These are phyloP conservation scores for Mycena haematopus DNA, from an alignment of 768 basidiomycete species.

Conservation along the genomic window DNA sequence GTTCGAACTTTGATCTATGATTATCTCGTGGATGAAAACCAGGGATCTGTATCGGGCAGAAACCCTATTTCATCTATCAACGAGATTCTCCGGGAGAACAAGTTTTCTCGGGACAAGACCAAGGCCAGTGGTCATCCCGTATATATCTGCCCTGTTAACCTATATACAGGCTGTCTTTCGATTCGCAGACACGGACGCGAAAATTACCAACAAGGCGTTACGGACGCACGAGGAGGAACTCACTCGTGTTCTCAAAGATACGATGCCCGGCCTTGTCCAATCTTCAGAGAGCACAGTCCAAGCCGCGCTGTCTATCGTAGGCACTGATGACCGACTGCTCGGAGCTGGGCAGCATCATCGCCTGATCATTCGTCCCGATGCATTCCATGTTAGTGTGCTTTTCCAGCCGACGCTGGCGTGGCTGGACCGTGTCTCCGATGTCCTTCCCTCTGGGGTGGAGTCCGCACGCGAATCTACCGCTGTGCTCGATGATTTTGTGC, in stretches of 20 bases:
- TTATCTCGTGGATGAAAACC: constrained; percentile 92
- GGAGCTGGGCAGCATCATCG: constrained; percentile 83
- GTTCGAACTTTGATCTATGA: constrained; percentile 84
- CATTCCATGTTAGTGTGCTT: constrained; percentile 93
- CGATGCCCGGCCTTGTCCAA: constrained; percentile 92
- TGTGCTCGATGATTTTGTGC: constrained; percentile 90
- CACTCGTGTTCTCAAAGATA: constrained; percentile 81
- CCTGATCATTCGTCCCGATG: constrained; percentile 85
- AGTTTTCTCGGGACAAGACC: constrained; percentile 74
- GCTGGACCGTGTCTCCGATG: constrained; percentile 71
- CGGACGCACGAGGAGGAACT: constrained; percentile 85
- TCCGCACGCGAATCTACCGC: constrained; percentile 68
- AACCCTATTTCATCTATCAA: constrained; percentile 94
- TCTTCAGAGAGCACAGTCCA: constrained; percentile 68
- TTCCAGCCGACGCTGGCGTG: constrained; percentile 94
- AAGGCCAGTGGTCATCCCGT: constrained; percentile 56
- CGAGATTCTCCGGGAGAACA: constrained; percentile 88
- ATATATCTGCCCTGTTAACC: not conserved
- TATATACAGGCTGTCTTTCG: constrained; percentile 78
- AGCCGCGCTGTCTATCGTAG: constrained; percentile 62
- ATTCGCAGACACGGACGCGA: constrained; percentile 88
- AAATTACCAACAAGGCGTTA: constrained; percentile 69
- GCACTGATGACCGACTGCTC: constrained; percentile 76
- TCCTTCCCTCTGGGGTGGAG: constrained; percentile 77
- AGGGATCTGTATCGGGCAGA: constrained; percentile 75